phyloP scores from a whole-genome alignment of 352 stramenopile genomes.

The Phytophthora citricola region DNA sequence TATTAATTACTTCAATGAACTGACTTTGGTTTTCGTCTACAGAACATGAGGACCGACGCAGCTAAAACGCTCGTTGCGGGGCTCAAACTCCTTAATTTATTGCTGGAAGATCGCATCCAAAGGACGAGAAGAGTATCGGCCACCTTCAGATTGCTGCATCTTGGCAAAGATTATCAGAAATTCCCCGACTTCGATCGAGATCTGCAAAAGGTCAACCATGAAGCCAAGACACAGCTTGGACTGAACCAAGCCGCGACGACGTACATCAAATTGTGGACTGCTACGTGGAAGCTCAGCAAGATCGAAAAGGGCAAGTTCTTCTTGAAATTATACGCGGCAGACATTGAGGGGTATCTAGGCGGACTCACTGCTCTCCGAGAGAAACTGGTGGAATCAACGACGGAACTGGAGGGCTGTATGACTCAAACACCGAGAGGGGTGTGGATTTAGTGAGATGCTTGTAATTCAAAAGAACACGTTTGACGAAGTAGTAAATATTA shows the following conservation, averaged over 20 bases:
- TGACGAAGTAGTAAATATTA: too few species aligned
- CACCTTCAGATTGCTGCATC: conserved; percentile 14
- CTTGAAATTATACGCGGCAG: neutral
- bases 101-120: conserved; percentile 25
- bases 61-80: conserved; percentile 19
- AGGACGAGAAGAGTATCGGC: conserved; percentile 13
- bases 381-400: conserved; percentile 4
- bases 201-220: conserved; percentile 1
- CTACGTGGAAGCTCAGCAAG: conserved; percentile 21
- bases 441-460: conserved; percentile 9
- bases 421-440: conserved; percentile 10
- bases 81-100: conserved; percentile 24
- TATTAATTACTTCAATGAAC: neutral
- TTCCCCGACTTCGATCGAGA: conserved; percentile 12
- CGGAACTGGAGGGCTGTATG: conserved; percentile 15
- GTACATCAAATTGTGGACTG: conserved; percentile 19
- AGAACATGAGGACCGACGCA: neutral
- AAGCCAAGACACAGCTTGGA: conserved; percentile 14
- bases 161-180: conserved; percentile 8
- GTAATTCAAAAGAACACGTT: neutral
- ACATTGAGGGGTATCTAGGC: conserved; percentile 11
- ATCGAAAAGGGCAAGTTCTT: conserved; percentile 21
- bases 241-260: conserved; percentile 14
- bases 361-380: conserved; percentile 1
- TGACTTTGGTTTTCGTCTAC: neutral